A percentile compares a stretch with the other conserved stretches of the same genome.
phyloP scores from a whole-genome alignment of 2,329 filamentous ascomycete genomes.

The Albifimbria verrucaria region DNA sequence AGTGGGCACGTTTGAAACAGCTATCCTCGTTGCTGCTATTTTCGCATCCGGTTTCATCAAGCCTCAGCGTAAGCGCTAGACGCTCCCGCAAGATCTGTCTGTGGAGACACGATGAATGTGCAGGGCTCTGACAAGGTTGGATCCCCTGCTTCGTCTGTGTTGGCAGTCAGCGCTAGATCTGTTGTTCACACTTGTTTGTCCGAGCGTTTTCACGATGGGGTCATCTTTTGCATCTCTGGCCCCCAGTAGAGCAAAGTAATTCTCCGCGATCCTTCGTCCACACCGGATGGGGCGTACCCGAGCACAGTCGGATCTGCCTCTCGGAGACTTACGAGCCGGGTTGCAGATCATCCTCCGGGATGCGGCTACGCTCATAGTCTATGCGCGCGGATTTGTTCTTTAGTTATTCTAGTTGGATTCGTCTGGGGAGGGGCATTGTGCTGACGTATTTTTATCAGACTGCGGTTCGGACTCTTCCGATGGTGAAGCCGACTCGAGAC shows the following conservation, averaged over 20 bases:
- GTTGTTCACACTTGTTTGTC: neutral
- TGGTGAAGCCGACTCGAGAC: constrained; percentile 75
- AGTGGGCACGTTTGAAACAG: neutral
- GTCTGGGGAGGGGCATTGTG: neutral
- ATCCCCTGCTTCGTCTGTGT: neutral
- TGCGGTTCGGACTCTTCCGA: constrained; percentile 62
- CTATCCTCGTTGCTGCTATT: neutral
- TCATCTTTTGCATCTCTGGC: neutral
- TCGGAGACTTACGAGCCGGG: neutral
- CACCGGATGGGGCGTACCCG: neutral
- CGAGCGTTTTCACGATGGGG: neutral
- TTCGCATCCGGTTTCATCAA: neutral
- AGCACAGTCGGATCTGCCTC: neutral
- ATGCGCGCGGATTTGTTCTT: neutral
- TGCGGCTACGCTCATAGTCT: neutral
- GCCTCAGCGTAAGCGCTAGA: neutral
- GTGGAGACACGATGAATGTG: neutral
- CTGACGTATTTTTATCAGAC: constrained; percentile 45
- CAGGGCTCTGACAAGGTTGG: neutral
- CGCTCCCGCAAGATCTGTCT: neutral
- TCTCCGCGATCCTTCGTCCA: neutral
- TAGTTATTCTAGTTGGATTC: constrained; percentile 7
- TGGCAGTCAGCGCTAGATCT: neutral
- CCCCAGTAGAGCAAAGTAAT: neutral
- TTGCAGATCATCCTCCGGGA: neutral